A percentile compares a stretch with the other conserved stretches of the same genome.
Evolutionary conservation across 1,284 basidiomycete genomes (phyloP).

Genomic region (Phylloporus sp.): DNA sequence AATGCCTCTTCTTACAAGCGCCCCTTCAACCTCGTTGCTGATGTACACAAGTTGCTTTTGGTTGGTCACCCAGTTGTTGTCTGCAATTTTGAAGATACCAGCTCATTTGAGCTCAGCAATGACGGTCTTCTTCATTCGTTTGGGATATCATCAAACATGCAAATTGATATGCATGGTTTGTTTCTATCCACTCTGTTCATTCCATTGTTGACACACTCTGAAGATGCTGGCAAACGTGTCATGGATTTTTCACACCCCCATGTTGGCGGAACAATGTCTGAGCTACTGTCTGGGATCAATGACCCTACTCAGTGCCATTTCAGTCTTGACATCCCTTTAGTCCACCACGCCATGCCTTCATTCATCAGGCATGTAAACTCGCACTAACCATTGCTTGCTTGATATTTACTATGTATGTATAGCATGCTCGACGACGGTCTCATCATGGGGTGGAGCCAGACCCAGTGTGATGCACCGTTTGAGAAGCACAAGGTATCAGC

Average conservation of each 20-base stretch:
- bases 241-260: not conserved
- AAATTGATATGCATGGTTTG: not conserved
- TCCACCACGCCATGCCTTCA: not conserved
- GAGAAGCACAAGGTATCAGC: not conserved
- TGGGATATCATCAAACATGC: not conserved
- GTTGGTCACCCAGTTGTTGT: not conserved
- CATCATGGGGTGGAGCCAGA: not conserved
- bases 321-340: not conserved
- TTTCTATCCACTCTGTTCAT: not conserved
- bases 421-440: conserved; percentile 6
- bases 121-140: not conserved
- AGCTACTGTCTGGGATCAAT: not conserved
- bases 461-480: not conserved
- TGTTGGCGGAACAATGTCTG: not conserved
- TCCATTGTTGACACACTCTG: not conserved
- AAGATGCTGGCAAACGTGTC: not conserved
- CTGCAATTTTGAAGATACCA: not conserved
- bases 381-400: not conserved
- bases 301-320: not conserved
- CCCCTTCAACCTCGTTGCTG: not conserved
- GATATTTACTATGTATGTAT: not conserved
- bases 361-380: not conserved
- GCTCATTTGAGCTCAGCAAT: not conserved
- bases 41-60: not conserved
- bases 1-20: not conserved